Evolutionary conservation across 106 monocot genomes (phyloP).

Genomic region (Triglochin maritima): DNA sequence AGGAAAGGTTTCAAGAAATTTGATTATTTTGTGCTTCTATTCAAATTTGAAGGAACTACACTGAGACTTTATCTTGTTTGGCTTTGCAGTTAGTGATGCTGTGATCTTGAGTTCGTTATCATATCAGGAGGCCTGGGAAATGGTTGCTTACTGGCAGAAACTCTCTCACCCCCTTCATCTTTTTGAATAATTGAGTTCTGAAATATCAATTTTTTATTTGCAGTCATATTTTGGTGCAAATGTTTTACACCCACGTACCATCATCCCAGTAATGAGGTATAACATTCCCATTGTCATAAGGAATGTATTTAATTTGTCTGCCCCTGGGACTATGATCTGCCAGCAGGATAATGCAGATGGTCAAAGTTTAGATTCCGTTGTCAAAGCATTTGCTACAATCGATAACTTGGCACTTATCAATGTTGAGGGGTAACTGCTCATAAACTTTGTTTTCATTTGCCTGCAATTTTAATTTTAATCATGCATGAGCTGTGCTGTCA

Average conservation of each 20-base stretch:
- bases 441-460: not conserved
- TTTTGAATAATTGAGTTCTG: not conserved
- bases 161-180: not conserved
- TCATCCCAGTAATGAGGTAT: constrained; percentile 90
- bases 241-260: constrained; percentile 96
- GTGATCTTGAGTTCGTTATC: constrained; percentile 79
- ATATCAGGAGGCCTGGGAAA: constrained; percentile 99
- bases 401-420: constrained; percentile 92
- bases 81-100: constrained; percentile 89
- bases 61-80: not conserved
- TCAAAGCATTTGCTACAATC: constrained; percentile 95
- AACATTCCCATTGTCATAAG: constrained; percentile 86
- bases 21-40: not conserved
- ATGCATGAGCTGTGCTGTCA: no score
- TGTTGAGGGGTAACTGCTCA: constrained; percentile 69
- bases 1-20: constrained; percentile 59
- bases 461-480: not conserved
- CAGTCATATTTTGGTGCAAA: constrained; percentile 99
- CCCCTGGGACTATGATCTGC: constrained; percentile 86
- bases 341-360: constrained; percentile 48
- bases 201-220: constrained; percentile 6
- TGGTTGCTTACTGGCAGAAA: constrained; percentile 36
- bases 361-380: constrained; percentile 39
- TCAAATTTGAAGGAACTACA: not conserved
- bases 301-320: constrained; percentile 79